These are phyloP conservation scores for Termitomyces sp. DNA, from an alignment of 768 basidiomycete species.

Conservation along the genomic window DNA sequence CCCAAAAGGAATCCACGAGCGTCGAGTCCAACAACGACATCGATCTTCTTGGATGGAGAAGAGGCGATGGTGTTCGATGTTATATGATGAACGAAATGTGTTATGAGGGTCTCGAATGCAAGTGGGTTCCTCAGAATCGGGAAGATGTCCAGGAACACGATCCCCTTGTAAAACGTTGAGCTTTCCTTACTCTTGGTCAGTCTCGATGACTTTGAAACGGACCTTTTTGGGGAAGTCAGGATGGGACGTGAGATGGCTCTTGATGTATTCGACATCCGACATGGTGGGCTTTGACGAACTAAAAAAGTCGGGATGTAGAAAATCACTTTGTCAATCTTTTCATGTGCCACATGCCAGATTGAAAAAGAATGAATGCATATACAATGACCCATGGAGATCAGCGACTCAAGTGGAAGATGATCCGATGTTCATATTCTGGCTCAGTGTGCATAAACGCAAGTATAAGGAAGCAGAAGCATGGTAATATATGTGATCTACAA, in stretches of 20 bases:
- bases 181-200: not conserved
- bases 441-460: slow-evolving; percentile 13
- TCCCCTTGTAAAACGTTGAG: slow-evolving; percentile 48
- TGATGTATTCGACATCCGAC: slow-evolving; percentile 64
- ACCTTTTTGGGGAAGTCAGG: slow-evolving; percentile 92
- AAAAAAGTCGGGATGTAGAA: not conserved
- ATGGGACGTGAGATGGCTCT: slow-evolving; percentile 52
- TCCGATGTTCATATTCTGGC: slow-evolving; percentile 3
- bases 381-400: not conserved
- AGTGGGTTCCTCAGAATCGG: slow-evolving; percentile 84
- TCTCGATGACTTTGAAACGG: not conserved
- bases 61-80: slow-evolving; percentile 69
- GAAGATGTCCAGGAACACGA: slow-evolving; percentile 92
- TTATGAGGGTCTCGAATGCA: slow-evolving; percentile 87
- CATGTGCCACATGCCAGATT: not conserved
- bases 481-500: slow-evolving; percentile 22
- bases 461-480: slow-evolving; percentile 26
- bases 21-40: slow-evolving; percentile 92
- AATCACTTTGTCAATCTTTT: not conserved
- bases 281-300: slow-evolving; percentile 41
- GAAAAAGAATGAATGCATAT: too few relatives aligned
- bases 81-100: slow-evolving; percentile 82
- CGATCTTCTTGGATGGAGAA: slow-evolving; percentile 62
- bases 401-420: not conserved
- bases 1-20: slow-evolving; percentile 95